phyloP scores from a whole-genome alignment of 495 filamentous ascomycete genomes.

The Podospora australis region DNA sequence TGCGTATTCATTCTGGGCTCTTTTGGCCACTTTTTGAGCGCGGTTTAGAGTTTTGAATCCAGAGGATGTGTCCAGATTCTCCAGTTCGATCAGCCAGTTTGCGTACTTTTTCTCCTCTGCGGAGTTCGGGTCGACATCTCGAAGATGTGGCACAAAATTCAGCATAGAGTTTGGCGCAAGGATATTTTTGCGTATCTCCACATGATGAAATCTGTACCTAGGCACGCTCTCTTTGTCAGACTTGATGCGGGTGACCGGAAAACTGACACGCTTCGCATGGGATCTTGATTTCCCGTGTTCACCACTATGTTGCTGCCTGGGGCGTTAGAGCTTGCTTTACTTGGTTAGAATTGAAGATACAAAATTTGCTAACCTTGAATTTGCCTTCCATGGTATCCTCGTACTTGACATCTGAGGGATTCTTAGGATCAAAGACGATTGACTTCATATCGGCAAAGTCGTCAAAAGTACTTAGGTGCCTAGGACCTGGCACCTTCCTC shows the following conservation, averaged over 20 bases:
- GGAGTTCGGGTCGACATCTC: constrained; percentile 38
- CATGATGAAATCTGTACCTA: constrained; percentile 41
- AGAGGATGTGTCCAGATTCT: constrained; percentile 42
- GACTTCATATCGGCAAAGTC: constrained; percentile 35
- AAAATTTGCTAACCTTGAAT: constrained; percentile 31
- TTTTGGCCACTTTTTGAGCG: constrained; percentile 31
- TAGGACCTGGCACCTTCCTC: constrained; percentile 26
- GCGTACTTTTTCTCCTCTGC: constrained; percentile 37
- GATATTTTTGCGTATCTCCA: constrained; percentile 45
- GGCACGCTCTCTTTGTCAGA: constrained; percentile 35
- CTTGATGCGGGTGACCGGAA: constrained; percentile 34
- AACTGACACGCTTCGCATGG: constrained; percentile 24
- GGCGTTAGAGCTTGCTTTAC: constrained; percentile 6
- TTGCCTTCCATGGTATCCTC: constrained; percentile 28
- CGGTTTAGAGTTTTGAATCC: constrained; percentile 40
- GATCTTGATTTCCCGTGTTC: constrained; percentile 33
- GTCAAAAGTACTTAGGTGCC: constrained; percentile 32
- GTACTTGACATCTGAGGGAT: constrained; percentile 4
- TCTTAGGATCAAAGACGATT: constrained; percentile 4
- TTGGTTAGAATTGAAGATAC: neutral
- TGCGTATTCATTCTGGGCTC: constrained; percentile 37
- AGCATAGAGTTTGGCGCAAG: constrained; percentile 44
- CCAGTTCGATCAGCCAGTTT: constrained; percentile 41
- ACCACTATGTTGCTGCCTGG: constrained; percentile 22
- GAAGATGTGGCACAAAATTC: constrained; percentile 42